Percentiles rank a stretch among this genome's conserved stretches.
phyloP scores from a whole-genome alignment of 1,139 yeast genomes.

The Magnusiomyces tetraspermus region DNA sequence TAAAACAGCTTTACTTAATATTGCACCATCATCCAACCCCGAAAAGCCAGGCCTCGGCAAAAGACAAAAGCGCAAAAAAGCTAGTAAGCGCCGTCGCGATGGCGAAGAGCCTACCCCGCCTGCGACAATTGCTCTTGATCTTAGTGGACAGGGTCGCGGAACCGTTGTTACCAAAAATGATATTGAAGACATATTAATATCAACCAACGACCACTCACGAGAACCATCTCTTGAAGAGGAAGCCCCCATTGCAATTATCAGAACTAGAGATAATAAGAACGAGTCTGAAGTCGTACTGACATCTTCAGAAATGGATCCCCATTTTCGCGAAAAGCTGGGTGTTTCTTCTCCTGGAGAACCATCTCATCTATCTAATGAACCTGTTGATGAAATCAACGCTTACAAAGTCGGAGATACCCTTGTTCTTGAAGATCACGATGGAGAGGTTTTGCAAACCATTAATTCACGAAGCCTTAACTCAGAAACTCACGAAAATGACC shows the following conservation, averaged over 20 bases:
- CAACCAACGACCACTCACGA: background rate
- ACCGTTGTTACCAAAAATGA: slow-evolving; percentile 5
- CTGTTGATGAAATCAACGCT: slow-evolving; percentile 44
- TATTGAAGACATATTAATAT: background rate
- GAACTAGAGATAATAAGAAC: background rate
- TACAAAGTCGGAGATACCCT: slow-evolving; percentile 64
- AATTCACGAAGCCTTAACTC: slow-evolving; percentile 12
- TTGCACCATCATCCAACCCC: slow-evolving; percentile 26
- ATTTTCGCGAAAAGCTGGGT: background rate
- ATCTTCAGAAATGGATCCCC: background rate
- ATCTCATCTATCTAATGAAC: slow-evolving; percentile 50
- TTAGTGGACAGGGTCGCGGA: slow-evolving; percentile 17
- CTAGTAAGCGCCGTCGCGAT: background rate
- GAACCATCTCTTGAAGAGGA: background rate
- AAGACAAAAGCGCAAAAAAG: slow-evolving; percentile 33
- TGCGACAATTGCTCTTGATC: slow-evolving; percentile 25
- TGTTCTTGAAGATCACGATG: slow-evolving; percentile 70
- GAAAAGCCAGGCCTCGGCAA: slow-evolving; percentile 69
- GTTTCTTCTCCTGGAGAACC: background rate
- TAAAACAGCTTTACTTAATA: slow-evolving; percentile 26
- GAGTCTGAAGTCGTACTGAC: background rate
- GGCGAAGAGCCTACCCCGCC: slow-evolving; percentile 16
- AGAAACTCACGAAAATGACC: too few species aligned
- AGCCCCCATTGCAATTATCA: background rate
- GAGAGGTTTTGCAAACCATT: slow-evolving; percentile 54